Evolutionary conservation across 140 eudicot species (phyloP).

Genomic region (Oenanthe javanica): DNA sequence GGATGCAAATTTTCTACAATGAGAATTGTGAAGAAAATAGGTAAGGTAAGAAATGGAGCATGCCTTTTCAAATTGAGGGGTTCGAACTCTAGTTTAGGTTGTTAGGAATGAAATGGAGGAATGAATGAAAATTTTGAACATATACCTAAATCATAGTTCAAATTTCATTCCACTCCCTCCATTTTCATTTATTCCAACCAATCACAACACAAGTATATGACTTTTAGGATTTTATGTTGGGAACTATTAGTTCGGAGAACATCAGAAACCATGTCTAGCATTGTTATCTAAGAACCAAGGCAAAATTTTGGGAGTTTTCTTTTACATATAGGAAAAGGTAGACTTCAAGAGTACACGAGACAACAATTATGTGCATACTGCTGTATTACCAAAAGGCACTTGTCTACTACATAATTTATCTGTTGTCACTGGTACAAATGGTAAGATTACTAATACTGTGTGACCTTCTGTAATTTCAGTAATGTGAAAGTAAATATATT

Average conservation of each 20-base stretch:
- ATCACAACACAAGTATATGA: not conserved
- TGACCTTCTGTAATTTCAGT: not conserved
- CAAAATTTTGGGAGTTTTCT: not conserved
- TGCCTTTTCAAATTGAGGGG: no score
- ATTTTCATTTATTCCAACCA: no score
- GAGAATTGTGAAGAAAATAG: no score
- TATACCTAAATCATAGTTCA: no score
- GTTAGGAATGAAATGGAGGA: no score
- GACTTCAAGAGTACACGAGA: not conserved
- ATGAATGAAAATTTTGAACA: no score
- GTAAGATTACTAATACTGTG: not conserved
- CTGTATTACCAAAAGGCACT: not conserved
- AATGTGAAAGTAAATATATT: not conserved
- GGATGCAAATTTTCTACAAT: no score
- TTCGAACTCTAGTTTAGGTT: no score
- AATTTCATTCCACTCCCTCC: no score
- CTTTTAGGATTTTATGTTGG: not conserved
- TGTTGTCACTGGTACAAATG: not conserved
- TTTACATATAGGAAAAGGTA: not conserved
- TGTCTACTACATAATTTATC: not conserved
- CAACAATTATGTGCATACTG: not conserved
- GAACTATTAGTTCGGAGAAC: not conserved
- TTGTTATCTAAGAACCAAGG: not conserved
- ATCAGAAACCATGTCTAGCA: not conserved
- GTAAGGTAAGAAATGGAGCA: no score